Conservation (phyloP, 1,284 basidiomycete genomes). For the Pisolithus thermaeus region DNA sequence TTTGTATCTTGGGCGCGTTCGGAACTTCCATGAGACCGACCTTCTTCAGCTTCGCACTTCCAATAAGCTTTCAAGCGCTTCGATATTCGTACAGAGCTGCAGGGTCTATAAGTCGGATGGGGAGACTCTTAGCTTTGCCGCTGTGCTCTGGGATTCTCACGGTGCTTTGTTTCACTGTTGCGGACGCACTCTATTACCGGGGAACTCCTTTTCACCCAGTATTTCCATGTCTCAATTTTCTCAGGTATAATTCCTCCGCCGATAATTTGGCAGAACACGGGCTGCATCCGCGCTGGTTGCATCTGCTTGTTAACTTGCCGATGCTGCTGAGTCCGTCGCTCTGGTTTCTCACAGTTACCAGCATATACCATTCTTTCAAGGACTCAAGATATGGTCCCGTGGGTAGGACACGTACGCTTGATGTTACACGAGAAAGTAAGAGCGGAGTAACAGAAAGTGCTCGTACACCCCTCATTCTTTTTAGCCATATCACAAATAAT, state of each 20-base stretch:
- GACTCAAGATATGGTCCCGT: slow-evolving; percentile 1
- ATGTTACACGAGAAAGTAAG: slow-evolving; percentile 20
- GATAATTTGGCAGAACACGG: slow-evolving; percentile 36
- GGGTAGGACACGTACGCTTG: slow-evolving; percentile 9
- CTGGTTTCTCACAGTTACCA: slow-evolving; percentile 16
- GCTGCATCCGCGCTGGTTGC: slow-evolving; percentile 37
- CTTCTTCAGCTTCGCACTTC: slow-evolving; percentile 31
- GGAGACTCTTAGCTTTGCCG: slow-evolving; percentile 13
- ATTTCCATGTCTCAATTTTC: slow-evolving; percentile 35
- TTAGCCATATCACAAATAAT: slow-evolving; percentile 29
- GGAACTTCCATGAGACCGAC: slow-evolving; percentile 35
- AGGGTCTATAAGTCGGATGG: slow-evolving; percentile 9
- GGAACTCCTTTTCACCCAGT: slow-evolving; percentile 17
- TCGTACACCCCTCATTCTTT: not conserved
- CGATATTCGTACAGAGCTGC: slow-evolving; percentile 8
- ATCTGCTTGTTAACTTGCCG: slow-evolving; percentile 34
- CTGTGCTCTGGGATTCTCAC: slow-evolving; percentile 15
- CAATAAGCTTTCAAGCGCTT: slow-evolving; percentile 25
- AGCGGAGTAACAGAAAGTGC: not conserved
- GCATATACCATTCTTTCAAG: slow-evolving; percentile 5
- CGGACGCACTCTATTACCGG: slow-evolving; percentile 31
- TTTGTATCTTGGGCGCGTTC: slow-evolving; percentile 21
- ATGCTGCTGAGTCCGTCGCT: slow-evolving; percentile 34
- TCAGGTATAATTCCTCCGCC: slow-evolving; percentile 33
- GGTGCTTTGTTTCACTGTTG: slow-evolving; percentile 15